Base-by-base conservation (phyloP, 495 filamentous ascomycete genomes). In the Cercophora scortea region DNA sequence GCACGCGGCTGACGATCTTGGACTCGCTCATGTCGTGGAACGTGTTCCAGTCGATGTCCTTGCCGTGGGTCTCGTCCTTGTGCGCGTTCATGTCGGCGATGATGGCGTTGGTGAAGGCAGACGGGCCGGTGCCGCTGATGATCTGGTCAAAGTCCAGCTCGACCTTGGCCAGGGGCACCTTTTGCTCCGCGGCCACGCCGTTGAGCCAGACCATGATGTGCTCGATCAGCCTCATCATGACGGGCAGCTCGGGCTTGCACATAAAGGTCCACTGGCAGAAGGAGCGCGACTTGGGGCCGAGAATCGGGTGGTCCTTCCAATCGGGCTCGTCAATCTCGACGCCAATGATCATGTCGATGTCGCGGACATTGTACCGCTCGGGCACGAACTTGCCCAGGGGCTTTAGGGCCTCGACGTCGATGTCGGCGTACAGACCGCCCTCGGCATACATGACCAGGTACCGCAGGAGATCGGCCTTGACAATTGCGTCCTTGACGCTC, bases 241-340 rank as follows among this genome's bases (percentile, higher is more conserved):
- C 77, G 34, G 80, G 80, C 25, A 78, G 75, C 50, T 74, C 70
- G 5, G 81, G 79, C 61, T 81, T 83, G 66, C 74, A 77, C 69
- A 80, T 78, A 53, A 85, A 82, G 9, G 82, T 85, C 82, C 83
- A 87, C 59, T 85, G 82, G 65, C 81, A 85, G 57, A 86, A 86
- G 13, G 80, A 83, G 18, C 71, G 63, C 13, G 73, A 82, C 59
- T 84, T 84, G 45, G 71, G 68, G 25, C 83, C 82, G 11, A 85
- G 75, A 52, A 85, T 80, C 33, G 75, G 66, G 64, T 85, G 79
- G 62, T 84, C 70, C 40, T 66, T 63, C 66, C 77, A 84, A 16
- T 78, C 72, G 25, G 80, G 79, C 65, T 83, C 73, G 61, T 86
- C 83, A 50, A 84, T 82, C 65, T 85, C 80, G 16, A 86, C 72